Conservation (phyloP, 805 yeast genomes). For the Wickerhamomyces ciferrii region DNA sequence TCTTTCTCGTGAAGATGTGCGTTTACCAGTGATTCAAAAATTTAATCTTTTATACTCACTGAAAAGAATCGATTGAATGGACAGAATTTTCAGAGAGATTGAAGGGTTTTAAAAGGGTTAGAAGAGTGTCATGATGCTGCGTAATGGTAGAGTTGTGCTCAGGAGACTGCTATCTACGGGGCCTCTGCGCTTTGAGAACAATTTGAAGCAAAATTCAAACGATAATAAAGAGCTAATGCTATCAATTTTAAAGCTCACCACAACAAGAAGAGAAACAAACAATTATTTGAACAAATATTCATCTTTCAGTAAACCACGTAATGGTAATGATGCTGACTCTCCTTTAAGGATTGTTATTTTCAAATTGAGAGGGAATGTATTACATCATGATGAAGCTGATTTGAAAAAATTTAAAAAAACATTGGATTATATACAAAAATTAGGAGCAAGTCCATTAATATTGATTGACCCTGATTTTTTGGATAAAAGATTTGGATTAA, state of each 20-base stretch:
- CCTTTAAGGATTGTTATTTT: constrained; percentile 20
- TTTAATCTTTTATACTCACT: too few relatives aligned
- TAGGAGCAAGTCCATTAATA: constrained; percentile 17
- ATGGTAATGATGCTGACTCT: constrained; percentile 24
- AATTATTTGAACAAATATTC: constrained; percentile 72
- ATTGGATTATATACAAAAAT: constrained; percentile 14
- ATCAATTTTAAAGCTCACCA: constrained; percentile 82
- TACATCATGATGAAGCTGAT: constrained; percentile 8
- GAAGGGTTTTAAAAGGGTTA: too few relatives aligned
- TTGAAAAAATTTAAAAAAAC: constrained; percentile 13
- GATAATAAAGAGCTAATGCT: constrained; percentile 68
- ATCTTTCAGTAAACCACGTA: constrained; percentile 31
- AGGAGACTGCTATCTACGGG: background rate
- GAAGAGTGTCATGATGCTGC: too few relatives aligned
- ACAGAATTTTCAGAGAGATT: too few relatives aligned
- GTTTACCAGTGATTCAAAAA: too few relatives aligned
- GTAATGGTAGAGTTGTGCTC: background rate
- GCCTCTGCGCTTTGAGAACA: constrained; percentile 1
- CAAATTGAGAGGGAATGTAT: constrained; percentile 22
- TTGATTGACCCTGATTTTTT: constrained; percentile 20
- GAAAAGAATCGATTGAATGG: too few relatives aligned
- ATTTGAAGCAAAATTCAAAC: constrained; percentile 20
- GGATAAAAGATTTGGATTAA: constrained; percentile 12
- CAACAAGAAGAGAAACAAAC: constrained; percentile 89
- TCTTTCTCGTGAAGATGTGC: too few relatives aligned